Evolutionary conservation across 805 yeast species (phyloP), one percentile per base, ranked within the genome.

Genomic region (Blastobotrys muscicola): DNA sequence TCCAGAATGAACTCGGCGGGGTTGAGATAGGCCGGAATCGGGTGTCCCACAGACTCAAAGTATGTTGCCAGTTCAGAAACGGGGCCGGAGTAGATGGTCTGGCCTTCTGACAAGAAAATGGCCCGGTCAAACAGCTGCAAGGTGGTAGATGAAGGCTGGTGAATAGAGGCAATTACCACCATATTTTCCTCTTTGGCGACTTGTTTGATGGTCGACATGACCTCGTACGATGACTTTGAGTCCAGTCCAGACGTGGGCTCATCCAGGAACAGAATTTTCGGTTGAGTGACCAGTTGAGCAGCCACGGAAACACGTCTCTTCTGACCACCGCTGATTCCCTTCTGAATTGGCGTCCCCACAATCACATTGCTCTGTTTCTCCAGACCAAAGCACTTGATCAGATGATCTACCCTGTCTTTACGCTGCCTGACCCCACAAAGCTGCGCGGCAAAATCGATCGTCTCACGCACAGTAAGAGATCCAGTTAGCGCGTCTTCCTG

Each of bases 241-340:
- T 85, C 95, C 30, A 85, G 64, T 0, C 95, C 94, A 0, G 94
- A 85, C 1, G 95, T 85, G 4, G 95, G 94, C 53, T 85, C 95
- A 58, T 85, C 95, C 33, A 85, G 62, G 53, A 85, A 85, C 47
- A 86, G 62, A 2, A 85, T 65, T 0, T 87, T 75, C 0, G 95
- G 95, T 50, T 78, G 81, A 3, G 83, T 74, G 38, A 85, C 67
- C 56, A 85, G 64, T 58, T 85, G 94, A 12, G 85, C 74, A 0
- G 85, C 95, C 29, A 85, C 73, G 37, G 89, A 80, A 3, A 83
- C 70, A 46, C 95, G 62, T 53, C 95, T 61, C 56, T 79, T 81
- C 56, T 85, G 95, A 29, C 95, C 95, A 11, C 95, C 95, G 3
- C 90, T 82, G 3, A 85, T 63, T 16, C 83, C 85, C 45, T 72